Evolutionary conservation across 164 flowering plant species (phyloP).

Genomic region (Stephania yunnanensis): DNA sequence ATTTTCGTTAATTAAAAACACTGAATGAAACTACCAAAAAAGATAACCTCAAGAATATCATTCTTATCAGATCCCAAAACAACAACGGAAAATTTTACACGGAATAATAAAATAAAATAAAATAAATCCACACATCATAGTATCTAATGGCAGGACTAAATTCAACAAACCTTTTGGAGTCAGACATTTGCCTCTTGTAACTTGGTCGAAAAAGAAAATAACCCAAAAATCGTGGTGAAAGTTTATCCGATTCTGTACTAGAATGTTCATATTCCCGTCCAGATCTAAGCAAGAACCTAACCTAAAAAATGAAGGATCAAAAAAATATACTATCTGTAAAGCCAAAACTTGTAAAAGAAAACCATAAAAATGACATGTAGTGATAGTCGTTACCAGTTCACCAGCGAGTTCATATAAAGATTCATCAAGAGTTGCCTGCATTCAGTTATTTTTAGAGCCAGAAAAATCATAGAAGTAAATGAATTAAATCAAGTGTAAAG

Average conservation of each 20-base stretch:
- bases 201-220: constrained; percentile 78
- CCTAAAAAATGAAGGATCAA: constrained; percentile 36
- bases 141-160: too few relatives aligned
- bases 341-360: constrained; percentile 1
- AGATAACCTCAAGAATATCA: background rate
- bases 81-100: too few relatives aligned
- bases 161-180: constrained; percentile 51
- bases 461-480: background rate
- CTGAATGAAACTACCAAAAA: too few relatives aligned
- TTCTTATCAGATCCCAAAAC: background rate
- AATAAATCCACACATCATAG: too few relatives aligned
- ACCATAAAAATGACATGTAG: background rate
- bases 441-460: background rate
- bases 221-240: constrained; percentile 85
- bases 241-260: constrained; percentile 59
- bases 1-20: too few relatives aligned
- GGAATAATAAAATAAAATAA: too few relatives aligned
- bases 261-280: constrained; percentile 85
- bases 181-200: constrained; percentile 51
- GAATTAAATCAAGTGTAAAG: constrained; percentile 2
- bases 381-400: constrained; percentile 66
- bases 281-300: constrained; percentile 92
- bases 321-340: background rate
- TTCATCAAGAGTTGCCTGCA: constrained; percentile 95
- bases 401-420: constrained; percentile 98